Evolutionary conservation across 257 asterid species (phyloP), one percentile per base, ranked within the genome.

Genomic region (Primulina huaijiensis): DNA sequence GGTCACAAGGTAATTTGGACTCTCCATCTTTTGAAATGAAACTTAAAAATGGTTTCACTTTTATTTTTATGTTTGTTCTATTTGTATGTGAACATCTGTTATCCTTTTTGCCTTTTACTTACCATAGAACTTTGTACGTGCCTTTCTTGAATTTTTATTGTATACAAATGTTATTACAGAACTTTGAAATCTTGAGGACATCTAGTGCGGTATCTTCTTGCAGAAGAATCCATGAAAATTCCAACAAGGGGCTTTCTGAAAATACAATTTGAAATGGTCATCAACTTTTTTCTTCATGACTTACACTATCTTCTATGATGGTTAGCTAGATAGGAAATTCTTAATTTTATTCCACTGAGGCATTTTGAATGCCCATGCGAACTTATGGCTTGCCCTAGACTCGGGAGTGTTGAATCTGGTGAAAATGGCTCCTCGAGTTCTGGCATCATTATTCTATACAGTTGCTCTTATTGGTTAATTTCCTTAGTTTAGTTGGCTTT

Each of bases 1-100:
- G 99, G 99, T 72, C 99, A 95, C 53, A 95, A 95, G 97, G 99
- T 94, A 83, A 73, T 63, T 38, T 62, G 2, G 74, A 60, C 19
- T 33, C 66, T 69, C 43, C 17, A 4, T 16, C 34, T 38, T 65
- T 67, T 59, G 64, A 11, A 23, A 29, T 72, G 62, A 65, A 73
- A 37, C 20, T 33, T 27, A 55, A 72, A 23, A 62, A 8, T 5
- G 14, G 7, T 25, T 3, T 50, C 60, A 16, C 25, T 75, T 25
- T 17, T n/a, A 30, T 29, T 34, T 12, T 60, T 10, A 25, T 57
- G 1, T 27, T 10, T 58, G 31, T 68, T 68, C 37, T 52, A 10
- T 56, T 56, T 58, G 6, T 27, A 5, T 14, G 35, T 31, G 23
- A 6, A 25, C 16, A 25, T 16, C 9, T 2, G 3, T 29, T 33